A percentile compares a stretch with the other conserved stretches of the same genome.
Conservation (phyloP, 2,329 filamentous ascomycete genomes). For the Venturia pyrina region DNA sequence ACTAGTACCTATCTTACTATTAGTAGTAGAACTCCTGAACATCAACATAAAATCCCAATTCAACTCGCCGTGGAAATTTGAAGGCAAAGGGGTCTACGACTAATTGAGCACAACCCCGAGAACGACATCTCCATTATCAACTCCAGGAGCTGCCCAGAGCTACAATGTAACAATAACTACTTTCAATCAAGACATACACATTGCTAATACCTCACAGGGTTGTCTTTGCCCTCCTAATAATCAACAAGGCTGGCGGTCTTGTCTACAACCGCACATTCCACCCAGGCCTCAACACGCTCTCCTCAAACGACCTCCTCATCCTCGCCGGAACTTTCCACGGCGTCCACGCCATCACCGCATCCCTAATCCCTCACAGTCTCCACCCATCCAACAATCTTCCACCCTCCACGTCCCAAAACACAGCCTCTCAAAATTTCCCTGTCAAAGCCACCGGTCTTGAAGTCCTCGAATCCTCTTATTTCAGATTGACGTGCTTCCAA, state of each 20-base stretch:
- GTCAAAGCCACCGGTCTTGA: conserved; percentile 64
- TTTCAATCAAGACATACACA: no score
- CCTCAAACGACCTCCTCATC: conserved; percentile 92
- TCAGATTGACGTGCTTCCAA: conserved; percentile 91
- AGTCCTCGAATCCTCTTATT: conserved; percentile 86
- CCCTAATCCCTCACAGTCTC: conserved; percentile 33
- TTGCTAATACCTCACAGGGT: conserved; percentile 50
- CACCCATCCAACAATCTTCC: conserved; percentile 25
- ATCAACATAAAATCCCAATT: no score
- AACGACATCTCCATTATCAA: background rate
- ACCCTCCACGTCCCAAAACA: conserved; percentile 20
- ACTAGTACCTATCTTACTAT: no score
- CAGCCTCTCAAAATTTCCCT: conserved; percentile 21
- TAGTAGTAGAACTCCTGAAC: no score
- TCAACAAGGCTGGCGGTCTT: conserved; percentile 96
- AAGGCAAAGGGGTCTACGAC: no score
- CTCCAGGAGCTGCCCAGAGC: background rate
- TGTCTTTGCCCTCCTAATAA: conserved; percentile 89
- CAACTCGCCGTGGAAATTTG: no score
- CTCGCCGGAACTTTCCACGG: conserved; percentile 96
- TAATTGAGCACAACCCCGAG: background rate
- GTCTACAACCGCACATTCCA: conserved; percentile 95
- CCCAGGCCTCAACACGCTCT: conserved; percentile 75
- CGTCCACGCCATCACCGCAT: conserved; percentile 55
- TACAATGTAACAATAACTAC: conserved; percentile 13